These are phyloP conservation scores for Taiozyma onychis DNA, from an alignment of 1,139 yeast genomes.

Conservation along the genomic window DNA sequence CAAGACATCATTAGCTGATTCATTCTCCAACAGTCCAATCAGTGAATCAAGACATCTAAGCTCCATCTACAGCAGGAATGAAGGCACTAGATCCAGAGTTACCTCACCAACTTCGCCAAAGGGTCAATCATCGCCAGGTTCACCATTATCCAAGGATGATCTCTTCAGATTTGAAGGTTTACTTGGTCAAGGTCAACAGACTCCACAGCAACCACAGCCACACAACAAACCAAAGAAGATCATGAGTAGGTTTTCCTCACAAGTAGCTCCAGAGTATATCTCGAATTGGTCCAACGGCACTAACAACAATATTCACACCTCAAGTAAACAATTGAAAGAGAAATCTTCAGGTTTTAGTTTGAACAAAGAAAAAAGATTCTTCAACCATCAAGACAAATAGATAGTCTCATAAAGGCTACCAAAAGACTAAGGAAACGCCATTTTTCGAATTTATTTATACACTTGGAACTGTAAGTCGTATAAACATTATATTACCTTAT, in stretches of 20 bases:
- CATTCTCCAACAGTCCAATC: constrained; percentile 34
- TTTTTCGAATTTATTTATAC: neutral
- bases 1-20: constrained; percentile 65
- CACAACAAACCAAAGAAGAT: constrained; percentile 12
- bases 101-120: constrained; percentile 18
- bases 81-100: constrained; percentile 5
- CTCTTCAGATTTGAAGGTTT: constrained; percentile 33
- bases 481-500: neutral
- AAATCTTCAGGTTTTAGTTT: constrained; percentile 18
- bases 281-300: constrained; percentile 10
- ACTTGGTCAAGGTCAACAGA: constrained; percentile 8
- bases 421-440: neutral
- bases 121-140: neutral
- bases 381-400: constrained; percentile 5
- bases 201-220: constrained; percentile 18
- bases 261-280: constrained; percentile 14
- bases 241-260: constrained; percentile 14
- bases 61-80: constrained; percentile 13
- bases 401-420: neutral
- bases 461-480: neutral
- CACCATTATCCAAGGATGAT: constrained; percentile 26
- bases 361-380: constrained; percentile 14
- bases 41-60: constrained; percentile 22
- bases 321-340: constrained; percentile 9
- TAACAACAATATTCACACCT: neutral